Base-by-base conservation (phyloP, 139 green algal species). In the Ostreobium quekettii region DNA sequence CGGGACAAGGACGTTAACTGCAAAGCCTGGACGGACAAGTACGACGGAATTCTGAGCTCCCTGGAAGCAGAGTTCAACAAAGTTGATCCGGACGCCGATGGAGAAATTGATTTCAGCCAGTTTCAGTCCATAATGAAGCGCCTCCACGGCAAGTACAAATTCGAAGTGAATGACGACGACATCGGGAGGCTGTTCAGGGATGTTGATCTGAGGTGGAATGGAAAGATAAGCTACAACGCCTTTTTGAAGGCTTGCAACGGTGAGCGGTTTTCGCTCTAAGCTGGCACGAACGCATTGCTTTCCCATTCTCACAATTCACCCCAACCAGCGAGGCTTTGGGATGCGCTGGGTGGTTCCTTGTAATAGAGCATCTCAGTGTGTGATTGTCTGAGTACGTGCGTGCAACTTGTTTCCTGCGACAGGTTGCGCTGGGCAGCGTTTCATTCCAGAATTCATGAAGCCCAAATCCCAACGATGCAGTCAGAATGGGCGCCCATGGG, bases 391-490 rank as follows among this genome's bases (percentile, higher is more conserved):
- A 19, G 15, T 53, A 53, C 15, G 42, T 26, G 19, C 11, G 42
- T 53, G 15, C 15, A 53, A 11, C 11, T 19, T 53, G 11, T 53
- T 53, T 53, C 19, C 15, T 53, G 42, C 42, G 19, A 11, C 42
- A 53, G 42, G 42, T 53, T 26, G 19, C 11, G 19, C 15, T 53
- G 42, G 42, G 42, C 42, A 53, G 19, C 42, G 42, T 19, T 53
- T 53, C 42, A 53, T 53, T 53, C 42, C 42, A 53, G 42, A 53
- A 19, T 53, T 53, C 19, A 26, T 53, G 42, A 53, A 53, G 42
- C 42, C 42, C 11, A 53, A 53, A 53, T 53, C 42, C 42, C 11
- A 26, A 19, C 11, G 42, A 19, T 53, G 42, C 42, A 53, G 42
- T 19, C 42, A 53, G 19, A 53, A 53, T 53, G 42, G 42, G 19